phyloP scores from a whole-genome alignment of 805 yeast species.

The Saccharomycopsis schoenii region DNA sequence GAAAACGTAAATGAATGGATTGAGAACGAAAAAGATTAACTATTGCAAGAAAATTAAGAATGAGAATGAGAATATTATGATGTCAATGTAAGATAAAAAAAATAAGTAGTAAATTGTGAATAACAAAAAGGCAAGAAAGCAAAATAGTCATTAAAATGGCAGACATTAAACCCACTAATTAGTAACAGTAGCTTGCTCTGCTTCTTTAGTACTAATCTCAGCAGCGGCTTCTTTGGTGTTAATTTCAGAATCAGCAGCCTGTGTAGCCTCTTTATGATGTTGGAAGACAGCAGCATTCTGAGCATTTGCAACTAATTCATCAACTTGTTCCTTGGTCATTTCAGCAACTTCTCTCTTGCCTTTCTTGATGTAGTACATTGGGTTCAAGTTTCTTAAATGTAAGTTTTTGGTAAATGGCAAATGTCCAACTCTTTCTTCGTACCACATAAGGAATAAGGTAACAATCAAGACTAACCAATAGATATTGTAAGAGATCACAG shows the following conservation, averaged over 20 bases:
- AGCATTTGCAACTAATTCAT: constrained; percentile 39
- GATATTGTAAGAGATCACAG: constrained; percentile 77
- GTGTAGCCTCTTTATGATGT: too few relatives aligned
- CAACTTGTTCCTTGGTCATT: constrained; percentile 41
- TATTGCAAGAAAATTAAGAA: not conserved
- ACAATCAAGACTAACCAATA: constrained; percentile 73
- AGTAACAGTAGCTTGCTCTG: not conserved
- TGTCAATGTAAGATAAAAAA: not conserved
- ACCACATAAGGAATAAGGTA: constrained; percentile 52
- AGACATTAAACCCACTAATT: not conserved
- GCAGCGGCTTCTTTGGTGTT: not conserved
- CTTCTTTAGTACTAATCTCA: not conserved
- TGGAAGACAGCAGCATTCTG: constrained; percentile 29
- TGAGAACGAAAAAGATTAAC: not conserved
- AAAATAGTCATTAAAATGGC: too few relatives aligned
- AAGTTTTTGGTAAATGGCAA: constrained; percentile 54
- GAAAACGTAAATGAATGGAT: not conserved
- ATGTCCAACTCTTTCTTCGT: constrained; percentile 77
- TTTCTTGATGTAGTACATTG: constrained; percentile 61
- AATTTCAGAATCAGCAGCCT: too few relatives aligned
- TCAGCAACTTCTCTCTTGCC: constrained; percentile 46
- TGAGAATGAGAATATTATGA: too few relatives aligned
- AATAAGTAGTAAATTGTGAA: not conserved
- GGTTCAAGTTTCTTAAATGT: constrained; percentile 47
- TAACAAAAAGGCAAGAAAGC: too few relatives aligned